Evolutionary conservation across 352 stramenopile genomes (phyloP), one percentile per base, ranked within the genome.

Genomic region (Globisporangium rhizosaccharum): DNA sequence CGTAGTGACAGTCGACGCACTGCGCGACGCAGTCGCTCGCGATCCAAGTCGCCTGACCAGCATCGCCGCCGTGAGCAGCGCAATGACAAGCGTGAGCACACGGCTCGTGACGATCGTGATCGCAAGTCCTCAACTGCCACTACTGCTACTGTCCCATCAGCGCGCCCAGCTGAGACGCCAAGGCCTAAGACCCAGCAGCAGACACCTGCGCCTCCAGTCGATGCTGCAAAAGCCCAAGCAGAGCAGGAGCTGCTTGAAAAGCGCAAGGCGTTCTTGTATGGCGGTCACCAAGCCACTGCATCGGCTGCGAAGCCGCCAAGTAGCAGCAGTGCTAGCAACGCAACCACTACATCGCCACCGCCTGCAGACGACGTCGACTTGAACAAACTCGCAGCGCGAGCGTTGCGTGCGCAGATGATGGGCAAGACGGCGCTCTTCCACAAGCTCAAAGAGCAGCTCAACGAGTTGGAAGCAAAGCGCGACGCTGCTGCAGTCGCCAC

Each of bases 341-440:
- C 52, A 23, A n/a, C n/a, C 4, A 33, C 25, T 7, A 52, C 4
- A 46, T 46, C 41, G 14, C 41, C 14, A 1, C 6, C 30, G 20
- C 30, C 26, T 8, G 36, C 66, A 33, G 65, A 77, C 7, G 71
- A 68, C 18, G 57, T 75, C 6, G 78, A 89, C 33, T 59, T 95
- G 3, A 95, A 95, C 66, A 92, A 91, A 54, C 60, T 95, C 2
- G 85, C 85, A 28, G 85, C 85, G 9, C 82, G 73, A 59, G 85
- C 85, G 0, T 67, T 95, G 39, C 71, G 82, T 20, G 85, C 85
- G 17, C 85, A 95, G 33, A 95, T 93, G 78, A 82, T 87, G 71
- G 85, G 85, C 45, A 92, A 95, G 44, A 82, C 70, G 14, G 68
- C 72, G 44, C 45, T 89, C 10, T 95, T 95, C 63, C 68, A 76